Base-by-base conservation (phyloP, 768 basidiomycete genomes). In the Lactarius trivialis region DNA sequence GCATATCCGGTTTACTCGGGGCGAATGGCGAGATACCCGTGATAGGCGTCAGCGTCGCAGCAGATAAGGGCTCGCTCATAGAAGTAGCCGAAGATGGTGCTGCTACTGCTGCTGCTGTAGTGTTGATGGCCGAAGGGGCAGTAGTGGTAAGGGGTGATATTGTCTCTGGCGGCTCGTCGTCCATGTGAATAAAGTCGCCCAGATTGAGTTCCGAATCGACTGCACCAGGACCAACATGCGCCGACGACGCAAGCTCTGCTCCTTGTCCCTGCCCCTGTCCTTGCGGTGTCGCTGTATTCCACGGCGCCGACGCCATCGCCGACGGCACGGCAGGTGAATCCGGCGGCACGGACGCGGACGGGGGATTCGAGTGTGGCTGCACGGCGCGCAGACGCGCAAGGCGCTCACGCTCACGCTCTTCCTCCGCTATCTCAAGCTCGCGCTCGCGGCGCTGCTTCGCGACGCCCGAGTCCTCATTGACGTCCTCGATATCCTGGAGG, bases 401-500 rank as follows among this genome's bases (percentile, higher is more conserved):
- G 9, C 85, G 80, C 69, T 92, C 90, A 66, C 85, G 75, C 69
- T 89, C 88, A 64, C 83, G 79, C 58, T 88, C 85, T 60, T 75
- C 73, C 55, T 75, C 74, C 48, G 87, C 85, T 64, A 86, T 84
- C 71, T 86, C 84, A 30, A 79, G 77, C 68, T 89, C 88, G 24
- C 79, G 74, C 50, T 77, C 73, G 41, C 65, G 68, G 41, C 65
- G 68, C 45, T 57, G 65, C 34, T 60, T 73, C 60, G 58, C 63
- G 41, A 58, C 58, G 1, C 61, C 65, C 37, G 60, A 60, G 56
- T 67, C 66, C 15, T 84, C 86, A 67, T 83, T 82, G 58, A 86
- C 74, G 72, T 85, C 86, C 72, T 96, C 93, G 69, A 96, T 92
- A 69, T 92, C 88, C 77, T 94, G 87, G 65, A 94, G 75, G 56